Evolutionary conservation across 306 rosid species (phyloP).

Genomic region (Aeschynomene evenia): DNA sequence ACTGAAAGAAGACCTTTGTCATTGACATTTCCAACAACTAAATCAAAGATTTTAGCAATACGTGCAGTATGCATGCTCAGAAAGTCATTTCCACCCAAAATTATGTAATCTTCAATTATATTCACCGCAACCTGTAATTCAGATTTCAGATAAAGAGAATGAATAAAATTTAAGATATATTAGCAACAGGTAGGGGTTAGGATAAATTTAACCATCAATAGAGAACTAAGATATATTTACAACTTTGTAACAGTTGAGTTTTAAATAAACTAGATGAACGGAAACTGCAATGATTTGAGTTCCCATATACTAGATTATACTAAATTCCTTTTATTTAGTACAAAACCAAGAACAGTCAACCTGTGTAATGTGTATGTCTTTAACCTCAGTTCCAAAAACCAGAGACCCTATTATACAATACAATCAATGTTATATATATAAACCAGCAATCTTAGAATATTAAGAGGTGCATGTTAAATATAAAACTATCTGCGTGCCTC

Average conservation of each 20-base stretch:
- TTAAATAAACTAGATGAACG: slow-evolving; percentile 20
- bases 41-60: slow-evolving; percentile 84
- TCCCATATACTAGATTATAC: slow-evolving; percentile 3
- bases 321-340: not conserved
- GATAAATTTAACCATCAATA: slow-evolving; percentile 19
- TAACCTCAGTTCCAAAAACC: slow-evolving; percentile 13
- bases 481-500: too few relatives aligned
- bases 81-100: slow-evolving; percentile 88
- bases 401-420: not conserved
- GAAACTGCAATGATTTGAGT: slow-evolving; percentile 10
- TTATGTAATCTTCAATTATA: slow-evolving; percentile 82
- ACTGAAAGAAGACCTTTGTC: slow-evolving; percentile 76
- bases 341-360: slow-evolving; percentile 1
- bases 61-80: slow-evolving; percentile 73
- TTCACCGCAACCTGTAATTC: slow-evolving; percentile 70
- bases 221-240: too few relatives aligned
- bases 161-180: slow-evolving; percentile 19
- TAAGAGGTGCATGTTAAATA: not conserved
- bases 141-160: slow-evolving; percentile 32
- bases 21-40: slow-evolving; percentile 85
- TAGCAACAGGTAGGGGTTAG: not conserved
- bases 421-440: not conserved
- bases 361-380: not conserved
- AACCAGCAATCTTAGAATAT: slow-evolving; percentile 19
- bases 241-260: slow-evolving; percentile 6